Base-by-base conservation (phyloP, 805 yeast genomes). In the Starmerella scarabaei region DNA sequence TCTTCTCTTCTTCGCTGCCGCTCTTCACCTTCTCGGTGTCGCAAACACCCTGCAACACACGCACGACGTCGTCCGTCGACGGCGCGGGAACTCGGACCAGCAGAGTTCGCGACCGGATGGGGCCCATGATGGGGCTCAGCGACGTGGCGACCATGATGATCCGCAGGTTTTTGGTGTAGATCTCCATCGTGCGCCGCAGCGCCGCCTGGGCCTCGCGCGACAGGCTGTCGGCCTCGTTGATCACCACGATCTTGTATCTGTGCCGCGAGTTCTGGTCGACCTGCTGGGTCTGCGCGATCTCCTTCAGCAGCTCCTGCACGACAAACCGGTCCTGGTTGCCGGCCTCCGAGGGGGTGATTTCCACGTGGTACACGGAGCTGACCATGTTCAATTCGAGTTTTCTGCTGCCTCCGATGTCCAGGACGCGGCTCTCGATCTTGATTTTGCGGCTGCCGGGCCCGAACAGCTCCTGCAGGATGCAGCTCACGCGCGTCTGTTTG, bases 161-260 rank as follows among this genome's bases (percentile, higher is more conserved):
- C 45, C 99, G 72, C 50, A 91, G 75, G 55, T 84, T 86, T 19
- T 79, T 70, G 1, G 96, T 82, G 45, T 53, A 53, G 18, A 51
- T 47, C 40, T 53, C 57, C 86, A 81, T 81, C 1, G 94, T 85
- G 61, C 96, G 72, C 61, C 96, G 73, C 47, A 86, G 65, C 0
- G 96, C 96, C 33, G 84, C 73, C 58, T 86, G 96, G 0, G 96
- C 96, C 59, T 85, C 94, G 21, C 83, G 71, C 4, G 95, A 82
- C 91, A 86, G 82, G 7, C 88, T 78, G 59, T 86, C 96, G 0
- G 96, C 95, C 60, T 86, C 96, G 65, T 86, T 95, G 42, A 91
- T 62, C 30, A 91, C 84, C 46, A 91, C 81, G 51, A 91, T 75
- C 59, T 91, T 91, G 63, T 64, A 53, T 52, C 64, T 52, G 65